Percentiles rank a stretch among this genome's conserved stretches.
These are phyloP conservation scores for Phlegmacium glaucopus DNA, from an alignment of 768 basidiomycete species.

Conservation along the genomic window DNA sequence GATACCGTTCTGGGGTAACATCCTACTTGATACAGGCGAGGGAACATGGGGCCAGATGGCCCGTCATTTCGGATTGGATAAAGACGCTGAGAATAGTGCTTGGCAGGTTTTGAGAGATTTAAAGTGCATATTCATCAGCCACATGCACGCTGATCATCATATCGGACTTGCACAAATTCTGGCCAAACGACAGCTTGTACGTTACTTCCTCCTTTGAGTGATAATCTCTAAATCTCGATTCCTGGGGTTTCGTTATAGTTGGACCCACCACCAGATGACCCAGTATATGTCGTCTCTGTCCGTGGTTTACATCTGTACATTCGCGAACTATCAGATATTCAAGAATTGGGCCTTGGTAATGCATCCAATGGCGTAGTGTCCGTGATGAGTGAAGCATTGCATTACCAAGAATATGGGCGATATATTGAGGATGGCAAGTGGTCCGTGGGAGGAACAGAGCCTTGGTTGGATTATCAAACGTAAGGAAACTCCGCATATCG, in stretches of 20 bases:
- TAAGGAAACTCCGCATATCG: constrained; percentile 14
- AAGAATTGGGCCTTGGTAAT: constrained; percentile 63
- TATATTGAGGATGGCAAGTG: constrained; percentile 40
- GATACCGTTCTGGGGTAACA: constrained; percentile 66
- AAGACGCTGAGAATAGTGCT: constrained; percentile 32
- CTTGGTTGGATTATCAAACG: constrained; percentile 42
- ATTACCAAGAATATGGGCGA: constrained; percentile 36
- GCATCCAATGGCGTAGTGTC: constrained; percentile 49
- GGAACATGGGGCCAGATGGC: constrained; percentile 89
- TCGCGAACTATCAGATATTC: constrained; percentile 65
- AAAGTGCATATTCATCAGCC: constrained; percentile 82
- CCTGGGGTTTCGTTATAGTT: constrained; percentile 42
- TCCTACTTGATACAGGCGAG: constrained; percentile 90
- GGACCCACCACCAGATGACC: constrained; percentile 52
- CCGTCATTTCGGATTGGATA: constrained; percentile 65
- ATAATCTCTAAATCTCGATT: background rate
- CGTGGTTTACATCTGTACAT: constrained; percentile 62
- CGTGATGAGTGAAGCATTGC: constrained; percentile 53
- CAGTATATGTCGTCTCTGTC: constrained; percentile 69
- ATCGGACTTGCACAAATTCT: constrained; percentile 76
- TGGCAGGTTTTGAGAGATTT: constrained; percentile 65
- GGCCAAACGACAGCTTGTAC: constrained; percentile 63
- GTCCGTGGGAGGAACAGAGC: constrained; percentile 40
- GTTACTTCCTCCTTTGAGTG: background rate
- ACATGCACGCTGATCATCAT: constrained; percentile 93